These are phyloP conservation scores for Talaromyces nanjingensis DNA, from an alignment of 495 filamentous ascomycete species.

Conservation along the genomic window DNA sequence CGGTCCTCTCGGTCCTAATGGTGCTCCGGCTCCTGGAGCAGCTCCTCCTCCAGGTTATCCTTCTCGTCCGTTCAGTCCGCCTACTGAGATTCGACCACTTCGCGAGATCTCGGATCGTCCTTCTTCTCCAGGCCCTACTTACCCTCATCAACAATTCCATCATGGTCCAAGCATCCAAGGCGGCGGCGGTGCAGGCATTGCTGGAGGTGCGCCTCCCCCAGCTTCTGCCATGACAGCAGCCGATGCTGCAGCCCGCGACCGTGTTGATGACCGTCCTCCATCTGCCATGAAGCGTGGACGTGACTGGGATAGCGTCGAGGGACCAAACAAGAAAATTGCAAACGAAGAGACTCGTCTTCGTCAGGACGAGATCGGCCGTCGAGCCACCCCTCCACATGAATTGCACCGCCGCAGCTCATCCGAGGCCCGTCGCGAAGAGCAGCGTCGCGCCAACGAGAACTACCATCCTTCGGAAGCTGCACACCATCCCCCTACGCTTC, in stretches of 20 bases:
- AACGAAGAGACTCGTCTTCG: conserved; percentile 82
- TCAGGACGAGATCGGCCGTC: conserved; percentile 72
- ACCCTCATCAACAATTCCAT: conserved; percentile 71
- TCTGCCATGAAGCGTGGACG: conserved; percentile 77
- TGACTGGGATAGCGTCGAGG: conserved; percentile 86
- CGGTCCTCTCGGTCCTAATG: conserved; percentile 51
- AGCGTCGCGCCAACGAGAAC: conserved; percentile 61
- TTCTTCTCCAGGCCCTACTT: conserved; percentile 74
- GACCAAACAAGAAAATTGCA: conserved; percentile 69
- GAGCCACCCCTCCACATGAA: conserved; percentile 65
- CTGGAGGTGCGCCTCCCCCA: conserved; percentile 67
- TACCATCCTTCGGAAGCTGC: conserved; percentile 90
- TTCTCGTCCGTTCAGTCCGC: conserved; percentile 60
- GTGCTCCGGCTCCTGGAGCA: conserved; percentile 34
- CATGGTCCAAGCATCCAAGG: conserved; percentile 62
- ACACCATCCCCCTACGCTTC: conserved; percentile 71
- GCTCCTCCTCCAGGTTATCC: conserved; percentile 48
- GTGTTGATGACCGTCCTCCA: conserved; percentile 66
- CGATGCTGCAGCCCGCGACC: conserved; percentile 71
- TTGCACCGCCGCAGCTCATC: conserved; percentile 72
- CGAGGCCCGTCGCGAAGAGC: conserved; percentile 62
- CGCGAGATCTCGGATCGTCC: conserved; percentile 66
- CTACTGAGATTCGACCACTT: conserved; percentile 77
- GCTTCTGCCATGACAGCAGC: conserved; percentile 65
- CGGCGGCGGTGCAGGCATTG: conserved; percentile 66